Percentiles rank a stretch among this genome's conserved stretches.
phyloP scores from a whole-genome alignment of 805 yeast species.

The Cyberlindnera maritima region DNA sequence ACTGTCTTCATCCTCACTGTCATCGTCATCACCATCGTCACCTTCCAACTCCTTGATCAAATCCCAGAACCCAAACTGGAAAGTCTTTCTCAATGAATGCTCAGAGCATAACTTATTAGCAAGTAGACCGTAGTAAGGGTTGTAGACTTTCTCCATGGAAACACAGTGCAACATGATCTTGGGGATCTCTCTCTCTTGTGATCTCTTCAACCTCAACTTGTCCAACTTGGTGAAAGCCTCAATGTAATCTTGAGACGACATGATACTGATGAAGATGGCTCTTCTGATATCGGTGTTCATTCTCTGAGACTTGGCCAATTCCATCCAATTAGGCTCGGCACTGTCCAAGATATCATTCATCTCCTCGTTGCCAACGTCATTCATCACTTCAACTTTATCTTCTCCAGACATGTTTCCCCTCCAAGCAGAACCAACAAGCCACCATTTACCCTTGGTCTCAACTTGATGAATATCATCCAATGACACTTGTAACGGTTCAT shows the following conservation, averaged over 20 bases:
- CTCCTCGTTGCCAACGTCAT: slow-evolving; percentile 18
- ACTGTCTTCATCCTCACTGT: slow-evolving; percentile 25
- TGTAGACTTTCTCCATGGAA: slow-evolving; percentile 75
- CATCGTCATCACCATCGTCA: slow-evolving; percentile 42
- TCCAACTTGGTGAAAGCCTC: slow-evolving; percentile 84
- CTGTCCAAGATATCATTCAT: slow-evolving; percentile 19
- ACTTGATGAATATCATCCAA: slow-evolving; percentile 77
- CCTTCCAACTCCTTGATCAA: slow-evolving; percentile 67
- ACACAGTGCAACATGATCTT: slow-evolving; percentile 83
- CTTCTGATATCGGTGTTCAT: slow-evolving; percentile 96
- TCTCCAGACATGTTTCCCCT: slow-evolving; percentile 51
- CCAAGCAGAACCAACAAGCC: slow-evolving; percentile 99
- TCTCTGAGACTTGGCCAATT: slow-evolving; percentile 78
- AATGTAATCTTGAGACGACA: slow-evolving; percentile 91
- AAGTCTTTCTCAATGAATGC: slow-evolving; percentile 73
- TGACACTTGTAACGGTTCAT: slow-evolving; percentile 82
- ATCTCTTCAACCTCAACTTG: slow-evolving; percentile 70
- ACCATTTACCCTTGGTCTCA: slow-evolving; percentile 92
- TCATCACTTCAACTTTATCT: slow-evolving; percentile 20
- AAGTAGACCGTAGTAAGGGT: slow-evolving; percentile 84
- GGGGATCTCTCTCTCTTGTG: slow-evolving; percentile 87
- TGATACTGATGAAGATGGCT: slow-evolving; percentile 88
- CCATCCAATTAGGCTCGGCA: slow-evolving; percentile 76
- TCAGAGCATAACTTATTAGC: slow-evolving; percentile 74
- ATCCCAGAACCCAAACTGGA: slow-evolving; percentile 92